Percentiles rank a stretch among this genome's conserved stretches.
Evolutionary conservation across 106 monocot genomes (phyloP).

Genomic region (Agapanthus africanus): DNA sequence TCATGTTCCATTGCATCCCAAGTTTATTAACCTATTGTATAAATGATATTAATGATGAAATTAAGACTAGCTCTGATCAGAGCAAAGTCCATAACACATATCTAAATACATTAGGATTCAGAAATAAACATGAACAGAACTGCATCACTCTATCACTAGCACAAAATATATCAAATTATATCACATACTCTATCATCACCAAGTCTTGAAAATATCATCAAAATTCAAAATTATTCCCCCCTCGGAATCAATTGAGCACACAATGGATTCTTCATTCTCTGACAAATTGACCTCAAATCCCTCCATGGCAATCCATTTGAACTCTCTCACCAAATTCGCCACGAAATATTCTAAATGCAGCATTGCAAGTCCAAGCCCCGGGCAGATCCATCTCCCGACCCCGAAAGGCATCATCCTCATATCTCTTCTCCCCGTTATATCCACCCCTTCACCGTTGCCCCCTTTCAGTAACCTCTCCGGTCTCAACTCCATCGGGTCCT

Average conservation of each 20-base stretch:
- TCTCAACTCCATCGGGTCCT: slow-evolving; percentile 24
- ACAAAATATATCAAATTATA: not conserved
- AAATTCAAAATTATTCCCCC: not conserved
- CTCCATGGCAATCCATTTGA: slow-evolving; percentile 13
- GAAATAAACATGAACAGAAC: too few relatives aligned
- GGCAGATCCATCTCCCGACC: slow-evolving; percentile 25
- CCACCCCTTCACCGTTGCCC: slow-evolving; percentile 4
- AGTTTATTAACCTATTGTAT: too few relatives aligned
- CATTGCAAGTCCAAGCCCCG: slow-evolving; percentile 14
- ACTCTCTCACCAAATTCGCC: slow-evolving; percentile 25
- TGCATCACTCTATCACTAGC: too few relatives aligned
- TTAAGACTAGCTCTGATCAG: too few relatives aligned
- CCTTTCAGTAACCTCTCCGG: slow-evolving; percentile 28
- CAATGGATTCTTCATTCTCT: slow-evolving; percentile 30
- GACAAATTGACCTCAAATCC: slow-evolving; percentile 17
- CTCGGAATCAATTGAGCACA: slow-evolving; percentile 12
- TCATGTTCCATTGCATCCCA: too few relatives aligned
- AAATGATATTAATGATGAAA: too few relatives aligned
- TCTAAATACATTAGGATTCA: too few relatives aligned
- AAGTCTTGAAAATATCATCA: not conserved
- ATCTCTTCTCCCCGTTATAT: slow-evolving; percentile 9
- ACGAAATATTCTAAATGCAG: slow-evolving; percentile 19
- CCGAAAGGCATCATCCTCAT: slow-evolving; percentile 41
- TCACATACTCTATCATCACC: not conserved
- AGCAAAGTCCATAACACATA: too few relatives aligned